phyloP scores from a whole-genome alignment of 2,329 filamentous ascomycete genomes.

The Xylaria sp. region DNA sequence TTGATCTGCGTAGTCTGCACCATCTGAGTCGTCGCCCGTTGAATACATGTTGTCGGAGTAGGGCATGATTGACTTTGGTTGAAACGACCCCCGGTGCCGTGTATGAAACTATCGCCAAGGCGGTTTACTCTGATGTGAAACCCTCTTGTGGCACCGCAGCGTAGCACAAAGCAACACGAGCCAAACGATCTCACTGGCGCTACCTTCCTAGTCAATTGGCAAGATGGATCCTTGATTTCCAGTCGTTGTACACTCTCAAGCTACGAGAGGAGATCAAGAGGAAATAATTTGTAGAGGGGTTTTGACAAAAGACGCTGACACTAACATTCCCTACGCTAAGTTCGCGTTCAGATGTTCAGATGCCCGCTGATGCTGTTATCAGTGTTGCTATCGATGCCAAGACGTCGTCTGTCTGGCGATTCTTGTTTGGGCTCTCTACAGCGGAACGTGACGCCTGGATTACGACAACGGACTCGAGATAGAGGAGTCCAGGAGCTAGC shows the following conservation, averaged over 20 bases:
- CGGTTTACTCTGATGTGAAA: slow-evolving; percentile 42
- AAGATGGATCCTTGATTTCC: not conserved
- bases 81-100: slow-evolving; percentile 43
- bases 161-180: slow-evolving; percentile 34
- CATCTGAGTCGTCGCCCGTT: slow-evolving; percentile 49
- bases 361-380: slow-evolving; percentile 18
- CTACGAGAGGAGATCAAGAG: not conserved
- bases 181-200: slow-evolving; percentile 19
- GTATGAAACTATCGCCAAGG: slow-evolving; percentile 49
- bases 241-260: slow-evolving; percentile 6
- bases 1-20: slow-evolving; percentile 50
- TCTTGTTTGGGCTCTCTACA: slow-evolving; percentile 3
- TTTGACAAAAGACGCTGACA: not conserved
- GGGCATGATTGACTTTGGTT: slow-evolving; percentile 54
- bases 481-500: slow-evolving; percentile 19
- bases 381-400: slow-evolving; percentile 24
- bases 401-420: slow-evolving; percentile 4
- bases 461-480: slow-evolving; percentile 20
- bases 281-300: slow-evolving; percentile 8
- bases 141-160: slow-evolving; percentile 39
- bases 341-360: slow-evolving; percentile 17
- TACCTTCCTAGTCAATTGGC: slow-evolving; percentile 15
- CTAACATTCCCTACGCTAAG: not conserved
- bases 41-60: slow-evolving; percentile 63
- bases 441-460: slow-evolving; percentile 21